These are phyloP conservation scores for Metschnikowia anglica DNA, from an alignment of 805 yeast species.

Conservation along the genomic window DNA sequence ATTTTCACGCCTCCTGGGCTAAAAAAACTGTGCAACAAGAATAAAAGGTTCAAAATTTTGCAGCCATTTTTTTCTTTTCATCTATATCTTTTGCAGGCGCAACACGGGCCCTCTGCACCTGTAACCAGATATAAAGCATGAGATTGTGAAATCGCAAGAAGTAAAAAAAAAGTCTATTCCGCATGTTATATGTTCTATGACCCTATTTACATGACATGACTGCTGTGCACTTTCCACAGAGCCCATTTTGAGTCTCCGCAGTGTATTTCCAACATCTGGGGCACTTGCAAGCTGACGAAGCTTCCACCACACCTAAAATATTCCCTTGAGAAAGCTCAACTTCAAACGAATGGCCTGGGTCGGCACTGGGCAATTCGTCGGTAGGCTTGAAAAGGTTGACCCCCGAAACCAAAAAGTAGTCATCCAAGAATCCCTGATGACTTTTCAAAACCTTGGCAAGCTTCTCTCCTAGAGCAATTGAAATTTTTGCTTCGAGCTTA, in stretches of 20 bases:
- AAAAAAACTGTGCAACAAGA: no score
- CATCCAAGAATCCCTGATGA: conserved; percentile 31
- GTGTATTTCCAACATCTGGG: conserved; percentile 93
- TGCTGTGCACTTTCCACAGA: conserved; percentile 66
- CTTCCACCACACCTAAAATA: conserved; percentile 39
- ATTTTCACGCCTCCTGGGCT: no score
- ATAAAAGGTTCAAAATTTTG: neutral
- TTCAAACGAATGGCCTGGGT: conserved; percentile 1
- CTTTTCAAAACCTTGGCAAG: conserved; percentile 16
- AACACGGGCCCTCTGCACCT: neutral
- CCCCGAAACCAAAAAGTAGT: conserved; percentile 64
- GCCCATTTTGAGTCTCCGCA: conserved; percentile 46
- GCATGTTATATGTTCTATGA: neutral
- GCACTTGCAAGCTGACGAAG: conserved; percentile 60
- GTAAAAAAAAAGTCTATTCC: neutral
- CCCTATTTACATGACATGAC: conserved; percentile 35
- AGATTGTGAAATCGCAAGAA: neutral
- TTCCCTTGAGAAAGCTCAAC: conserved; percentile 21
- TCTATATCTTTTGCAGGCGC: neutral
- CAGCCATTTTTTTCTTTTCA: neutral
- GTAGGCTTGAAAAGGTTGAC: conserved; percentile 26
- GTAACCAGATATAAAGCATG: neutral
- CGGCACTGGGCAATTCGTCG: neutral
- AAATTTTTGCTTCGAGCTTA: conserved; percentile 57
- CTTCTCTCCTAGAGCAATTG: conserved; percentile 13